phyloP scores from a whole-genome alignment of 495 filamentous ascomycete species.

The Corynascus novoguineensis region DNA sequence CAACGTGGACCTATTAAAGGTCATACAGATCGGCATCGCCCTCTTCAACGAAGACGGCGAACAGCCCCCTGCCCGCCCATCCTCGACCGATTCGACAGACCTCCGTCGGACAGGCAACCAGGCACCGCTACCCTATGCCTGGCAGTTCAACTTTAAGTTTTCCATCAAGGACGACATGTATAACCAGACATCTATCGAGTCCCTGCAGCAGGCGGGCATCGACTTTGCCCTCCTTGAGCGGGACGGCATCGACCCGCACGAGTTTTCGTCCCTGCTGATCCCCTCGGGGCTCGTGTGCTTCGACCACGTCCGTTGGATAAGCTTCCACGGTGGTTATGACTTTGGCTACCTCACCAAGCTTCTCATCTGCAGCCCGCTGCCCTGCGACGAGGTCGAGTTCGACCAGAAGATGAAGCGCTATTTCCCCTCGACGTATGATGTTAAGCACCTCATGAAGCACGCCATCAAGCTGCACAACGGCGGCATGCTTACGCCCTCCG shows the following conservation, averaged over 20 bases:
- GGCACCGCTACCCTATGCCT: slow-evolving; percentile 74
- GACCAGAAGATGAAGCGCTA: slow-evolving; percentile 77
- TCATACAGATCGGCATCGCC: slow-evolving; percentile 94
- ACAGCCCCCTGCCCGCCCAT: slow-evolving; percentile 61
- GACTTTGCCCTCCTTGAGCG: slow-evolving; percentile 77
- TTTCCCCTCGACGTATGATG: slow-evolving; percentile 90
- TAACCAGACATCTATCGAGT: slow-evolving; percentile 83
- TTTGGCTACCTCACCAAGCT: slow-evolving; percentile 96
- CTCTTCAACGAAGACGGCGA: slow-evolving; percentile 85
- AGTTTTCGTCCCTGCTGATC: slow-evolving; percentile 84
- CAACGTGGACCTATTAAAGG: slow-evolving; percentile 93
- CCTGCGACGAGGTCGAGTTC: slow-evolving; percentile 82
- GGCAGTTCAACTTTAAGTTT: slow-evolving; percentile 99
- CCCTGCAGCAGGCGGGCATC: slow-evolving; percentile 78
- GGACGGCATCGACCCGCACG: slow-evolving; percentile 83
- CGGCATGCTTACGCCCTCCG: slow-evolving; percentile 59
- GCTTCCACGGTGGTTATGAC: slow-evolving; percentile 98
- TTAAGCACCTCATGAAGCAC: slow-evolving; percentile 91
- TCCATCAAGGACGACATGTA: slow-evolving; percentile 94
- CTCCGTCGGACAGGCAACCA: slow-evolving; percentile 44
- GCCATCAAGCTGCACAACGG: slow-evolving; percentile 57
- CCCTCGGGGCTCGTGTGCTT: slow-evolving; percentile 86
- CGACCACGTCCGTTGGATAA: slow-evolving; percentile 89
- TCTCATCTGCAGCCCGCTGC: slow-evolving; percentile 70
- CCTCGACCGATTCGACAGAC: slow-evolving; percentile 50